Conservation (phyloP, 176 grass and related monocot species). For the Calamus simplicifolius region DNA sequence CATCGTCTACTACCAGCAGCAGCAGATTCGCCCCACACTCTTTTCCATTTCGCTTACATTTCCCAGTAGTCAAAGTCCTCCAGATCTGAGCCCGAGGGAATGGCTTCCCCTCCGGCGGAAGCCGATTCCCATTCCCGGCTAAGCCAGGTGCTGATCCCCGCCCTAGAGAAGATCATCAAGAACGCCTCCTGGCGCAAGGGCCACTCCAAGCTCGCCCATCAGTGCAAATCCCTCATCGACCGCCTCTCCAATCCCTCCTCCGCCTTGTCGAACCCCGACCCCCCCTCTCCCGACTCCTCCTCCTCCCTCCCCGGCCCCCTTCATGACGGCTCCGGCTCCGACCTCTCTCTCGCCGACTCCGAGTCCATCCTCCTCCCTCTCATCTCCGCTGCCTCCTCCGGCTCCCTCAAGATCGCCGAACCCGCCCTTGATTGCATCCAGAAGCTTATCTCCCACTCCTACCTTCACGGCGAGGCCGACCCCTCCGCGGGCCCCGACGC, state of each 20-base stretch:
- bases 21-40: too few species aligned
- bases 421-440: conserved; percentile 74
- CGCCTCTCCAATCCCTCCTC: conserved; percentile 41
- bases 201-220: conserved; percentile 96
- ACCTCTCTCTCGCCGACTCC: conserved; percentile 71
- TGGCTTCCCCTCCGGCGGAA: conserved; percentile 32
- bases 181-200: conserved; percentile 94
- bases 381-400: conserved; percentile 48
- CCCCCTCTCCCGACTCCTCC: conserved; percentile 60
- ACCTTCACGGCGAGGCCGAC: conserved; percentile 91
- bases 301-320: conserved; percentile 66
- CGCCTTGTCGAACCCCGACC: conserved; percentile 9
- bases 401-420: conserved; percentile 65
- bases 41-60: too few species aligned
- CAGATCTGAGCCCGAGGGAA: conserved; percentile 13
- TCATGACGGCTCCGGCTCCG: conserved; percentile 23
- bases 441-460: conserved; percentile 83
- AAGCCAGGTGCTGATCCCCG: conserved; percentile 53
- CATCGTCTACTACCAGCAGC: too few species aligned
- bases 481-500: conserved; percentile 54
- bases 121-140: conserved; percentile 61
- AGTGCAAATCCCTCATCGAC: conserved; percentile 89
- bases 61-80: background rate
- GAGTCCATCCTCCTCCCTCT: conserved; percentile 67
- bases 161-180: conserved; percentile 93